Conservation (phyloP, 2,329 filamentous ascomycete genomes). For the Colletotrichum truncatum region DNA sequence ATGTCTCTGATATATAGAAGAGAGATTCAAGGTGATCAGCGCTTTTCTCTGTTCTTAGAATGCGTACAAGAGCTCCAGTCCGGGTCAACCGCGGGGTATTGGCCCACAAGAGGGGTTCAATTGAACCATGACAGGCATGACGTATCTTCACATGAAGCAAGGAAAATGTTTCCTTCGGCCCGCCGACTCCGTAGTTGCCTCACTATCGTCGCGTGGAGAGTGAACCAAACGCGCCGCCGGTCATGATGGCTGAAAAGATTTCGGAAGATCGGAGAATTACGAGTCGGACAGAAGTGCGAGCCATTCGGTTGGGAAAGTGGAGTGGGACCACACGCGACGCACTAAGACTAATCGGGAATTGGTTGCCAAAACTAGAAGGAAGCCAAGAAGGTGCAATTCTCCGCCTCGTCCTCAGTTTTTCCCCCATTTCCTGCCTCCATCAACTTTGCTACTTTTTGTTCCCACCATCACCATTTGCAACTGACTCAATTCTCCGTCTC, state of each 20-base stretch:
- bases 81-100: constrained; percentile 7
- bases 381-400: constrained; percentile 8
- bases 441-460: background rate
- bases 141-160: background rate
- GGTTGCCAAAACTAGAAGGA: background rate
- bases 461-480: background rate
- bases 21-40: background rate
- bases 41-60: constrained; percentile 1
- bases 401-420: constrained; percentile 5
- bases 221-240: background rate
- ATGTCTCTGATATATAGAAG: background rate
- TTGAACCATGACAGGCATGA: constrained; percentile 3
- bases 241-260: background rate
- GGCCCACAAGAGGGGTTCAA: constrained; percentile 7
- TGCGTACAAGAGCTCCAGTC: constrained; percentile 5
- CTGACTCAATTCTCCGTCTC: constrained; percentile 28
- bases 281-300: background rate
- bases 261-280: constrained; percentile 25
- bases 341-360: background rate
- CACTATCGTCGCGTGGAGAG: background rate
- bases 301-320: background rate
- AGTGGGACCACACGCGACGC: background rate
- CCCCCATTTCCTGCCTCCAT: background rate
- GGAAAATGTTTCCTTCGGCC: background rate
- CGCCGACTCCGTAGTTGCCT: background rate